phyloP scores from a whole-genome alignment of 495 filamentous ascomycete species.

The Rhizodiscina lignyota region DNA sequence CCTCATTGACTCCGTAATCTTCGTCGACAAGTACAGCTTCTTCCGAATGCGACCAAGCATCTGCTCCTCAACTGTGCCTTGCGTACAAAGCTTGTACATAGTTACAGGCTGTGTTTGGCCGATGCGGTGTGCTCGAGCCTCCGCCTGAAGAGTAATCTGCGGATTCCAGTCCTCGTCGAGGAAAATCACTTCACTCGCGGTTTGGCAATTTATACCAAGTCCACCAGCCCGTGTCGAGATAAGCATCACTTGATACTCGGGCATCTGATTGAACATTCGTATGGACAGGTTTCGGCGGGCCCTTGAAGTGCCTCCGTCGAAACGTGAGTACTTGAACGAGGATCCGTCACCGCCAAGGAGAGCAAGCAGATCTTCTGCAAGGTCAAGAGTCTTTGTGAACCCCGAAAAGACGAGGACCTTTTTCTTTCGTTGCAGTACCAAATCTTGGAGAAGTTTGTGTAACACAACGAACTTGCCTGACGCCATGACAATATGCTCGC shows the following conservation, averaged over 20 bases:
- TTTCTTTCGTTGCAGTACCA: constrained; percentile 37
- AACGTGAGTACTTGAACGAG: constrained; percentile 35
- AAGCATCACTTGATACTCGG: constrained; percentile 41
- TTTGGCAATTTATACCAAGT: constrained; percentile 44
- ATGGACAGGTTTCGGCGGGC: constrained; percentile 41
- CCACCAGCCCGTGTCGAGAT: constrained; percentile 49
- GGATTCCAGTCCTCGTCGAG: constrained; percentile 56
- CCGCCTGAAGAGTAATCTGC: constrained; percentile 41
- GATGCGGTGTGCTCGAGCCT: constrained; percentile 42
- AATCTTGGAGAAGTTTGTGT: constrained; percentile 39
- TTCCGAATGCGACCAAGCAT: constrained; percentile 48
- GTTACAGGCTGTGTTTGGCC: constrained; percentile 41
- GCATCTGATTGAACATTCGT: constrained; percentile 36
- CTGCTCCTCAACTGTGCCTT: constrained; percentile 45
- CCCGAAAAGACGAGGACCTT: constrained; percentile 49
- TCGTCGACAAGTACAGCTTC: constrained; percentile 48
- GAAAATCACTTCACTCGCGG: constrained; percentile 44
- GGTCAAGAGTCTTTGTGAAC: constrained; percentile 41
- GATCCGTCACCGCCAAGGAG: no score
- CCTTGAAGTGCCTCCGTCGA: constrained; percentile 39
- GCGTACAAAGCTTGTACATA: constrained; percentile 40
- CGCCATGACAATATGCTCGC: constrained; percentile 35
- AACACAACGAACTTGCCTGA: constrained; percentile 51
- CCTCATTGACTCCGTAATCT: no score
- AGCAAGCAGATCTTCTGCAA: constrained; percentile 39